These are phyloP conservation scores for Trichoderma sp. DNA, from an alignment of 2,329 filamentous ascomycete genomes.

Conservation along the genomic window DNA sequence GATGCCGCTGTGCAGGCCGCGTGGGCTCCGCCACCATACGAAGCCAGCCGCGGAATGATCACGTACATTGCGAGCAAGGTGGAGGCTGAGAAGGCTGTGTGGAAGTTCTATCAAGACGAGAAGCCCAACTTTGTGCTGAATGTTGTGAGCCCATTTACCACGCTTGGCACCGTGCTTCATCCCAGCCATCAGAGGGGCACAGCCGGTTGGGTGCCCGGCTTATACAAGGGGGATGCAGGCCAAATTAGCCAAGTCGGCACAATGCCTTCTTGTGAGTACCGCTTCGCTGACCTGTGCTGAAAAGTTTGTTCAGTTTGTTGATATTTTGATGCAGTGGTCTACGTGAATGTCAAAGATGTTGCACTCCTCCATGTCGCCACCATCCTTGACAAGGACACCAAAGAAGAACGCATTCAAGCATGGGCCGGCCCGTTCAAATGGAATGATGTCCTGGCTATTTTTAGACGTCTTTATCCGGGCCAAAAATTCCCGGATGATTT, in stretches of 20 bases:
- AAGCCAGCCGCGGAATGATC: neutral
- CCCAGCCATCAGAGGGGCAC: neutral
- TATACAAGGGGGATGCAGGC: neutral
- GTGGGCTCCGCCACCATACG: neutral
- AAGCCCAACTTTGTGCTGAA: neutral
- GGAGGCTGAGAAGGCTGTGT: constrained; percentile 1
- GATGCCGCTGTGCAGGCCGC: neutral
- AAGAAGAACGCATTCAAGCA: neutral
- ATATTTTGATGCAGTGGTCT: neutral
- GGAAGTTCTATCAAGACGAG: neutral
- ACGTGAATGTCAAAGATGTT: neutral
- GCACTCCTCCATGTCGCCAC: neutral
- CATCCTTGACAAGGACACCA: neutral
- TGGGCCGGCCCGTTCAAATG: neutral
- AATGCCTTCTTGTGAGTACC: neutral
- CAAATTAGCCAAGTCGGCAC: neutral
- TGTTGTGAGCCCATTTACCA: neutral
- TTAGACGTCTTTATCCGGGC: neutral
- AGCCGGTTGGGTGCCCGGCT: neutral
- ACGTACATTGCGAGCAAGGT: constrained; percentile 6
- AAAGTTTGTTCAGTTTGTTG: neutral
- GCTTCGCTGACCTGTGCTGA: neutral
- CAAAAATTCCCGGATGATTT: neutral
- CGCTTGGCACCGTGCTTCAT: neutral
- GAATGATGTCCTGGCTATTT: neutral